Evolutionary conservation across 306 rosid genomes (phyloP).

Genomic region (Vigna radiata): DNA sequence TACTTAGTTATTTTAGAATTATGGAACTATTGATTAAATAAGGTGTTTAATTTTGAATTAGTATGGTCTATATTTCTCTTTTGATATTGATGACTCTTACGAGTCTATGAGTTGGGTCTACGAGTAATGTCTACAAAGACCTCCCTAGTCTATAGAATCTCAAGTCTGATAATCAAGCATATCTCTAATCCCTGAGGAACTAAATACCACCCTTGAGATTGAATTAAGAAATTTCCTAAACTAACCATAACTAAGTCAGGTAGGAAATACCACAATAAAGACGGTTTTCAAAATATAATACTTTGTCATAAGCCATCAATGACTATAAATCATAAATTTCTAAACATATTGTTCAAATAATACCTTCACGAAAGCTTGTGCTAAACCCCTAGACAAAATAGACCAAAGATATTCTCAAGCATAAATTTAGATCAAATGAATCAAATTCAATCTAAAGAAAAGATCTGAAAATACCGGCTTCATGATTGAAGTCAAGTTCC

Average conservation of each 20-base stretch:
- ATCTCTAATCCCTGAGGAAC: background rate
- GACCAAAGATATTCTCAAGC: constrained; percentile 27
- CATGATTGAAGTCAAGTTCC: constrained; percentile 91
- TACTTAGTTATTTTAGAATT: too few species aligned
- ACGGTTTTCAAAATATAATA: background rate
- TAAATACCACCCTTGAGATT: background rate
- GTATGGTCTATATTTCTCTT: too few species aligned
- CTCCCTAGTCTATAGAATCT: too few species aligned
- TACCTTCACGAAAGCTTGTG: constrained; percentile 16
- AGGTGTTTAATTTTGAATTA: too few species aligned
- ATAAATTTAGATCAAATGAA: constrained; percentile 23
- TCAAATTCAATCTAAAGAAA: constrained; percentile 38
- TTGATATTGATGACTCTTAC: too few species aligned
- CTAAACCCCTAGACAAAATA: constrained; percentile 16
- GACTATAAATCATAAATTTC: constrained; percentile 19
- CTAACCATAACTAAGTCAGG: background rate
- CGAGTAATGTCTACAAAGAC: too few species aligned
- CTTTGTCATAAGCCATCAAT: background rate
- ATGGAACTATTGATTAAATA: too few species aligned
- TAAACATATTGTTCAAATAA: background rate
- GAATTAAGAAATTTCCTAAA: background rate
- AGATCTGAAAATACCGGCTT: constrained; percentile 74
- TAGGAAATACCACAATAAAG: background rate
- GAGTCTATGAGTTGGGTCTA: too few species aligned
- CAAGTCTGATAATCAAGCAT: too few species aligned